Conservation (phyloP, 1,284 basidiomycete genomes). For the Puccinia coronata region DNA sequence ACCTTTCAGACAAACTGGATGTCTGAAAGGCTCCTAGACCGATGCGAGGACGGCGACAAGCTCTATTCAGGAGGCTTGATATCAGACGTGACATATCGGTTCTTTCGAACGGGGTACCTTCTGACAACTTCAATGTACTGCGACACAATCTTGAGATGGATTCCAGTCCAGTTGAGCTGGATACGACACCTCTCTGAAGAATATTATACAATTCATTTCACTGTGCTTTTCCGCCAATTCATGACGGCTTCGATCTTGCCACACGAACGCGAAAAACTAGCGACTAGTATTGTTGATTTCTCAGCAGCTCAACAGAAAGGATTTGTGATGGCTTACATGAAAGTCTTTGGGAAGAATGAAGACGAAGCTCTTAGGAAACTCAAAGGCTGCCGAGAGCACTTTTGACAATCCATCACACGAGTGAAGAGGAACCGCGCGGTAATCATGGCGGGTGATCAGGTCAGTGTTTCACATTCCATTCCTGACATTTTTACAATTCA, state of each 20-base stretch:
- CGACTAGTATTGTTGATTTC: too few species aligned
- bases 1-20: slow-evolving; percentile 6
- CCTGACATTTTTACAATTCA: too few species aligned
- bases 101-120: background rate
- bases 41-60: background rate
- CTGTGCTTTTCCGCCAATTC: too few species aligned
- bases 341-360: background rate
- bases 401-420: background rate
- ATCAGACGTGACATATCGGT: slow-evolving; percentile 13
- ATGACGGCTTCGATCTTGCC: too few species aligned
- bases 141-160: background rate
- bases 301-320: background rate
- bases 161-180: slow-evolving; percentile 11
- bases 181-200: background rate
- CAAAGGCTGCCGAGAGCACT: background rate
- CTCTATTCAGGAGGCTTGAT: slow-evolving; percentile 1
- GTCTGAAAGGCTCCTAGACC: background rate
- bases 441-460: background rate
- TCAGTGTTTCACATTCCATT: too few species aligned
- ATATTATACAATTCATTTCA: slow-evolving; percentile 6
- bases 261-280: too few species aligned
- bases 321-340: too few species aligned
- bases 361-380: background rate
- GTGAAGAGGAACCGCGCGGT: background rate
- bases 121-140: slow-evolving; percentile 14